Base-by-base conservation (phyloP, 441 rosid species). In the Gossypium schwendimanii region DNA sequence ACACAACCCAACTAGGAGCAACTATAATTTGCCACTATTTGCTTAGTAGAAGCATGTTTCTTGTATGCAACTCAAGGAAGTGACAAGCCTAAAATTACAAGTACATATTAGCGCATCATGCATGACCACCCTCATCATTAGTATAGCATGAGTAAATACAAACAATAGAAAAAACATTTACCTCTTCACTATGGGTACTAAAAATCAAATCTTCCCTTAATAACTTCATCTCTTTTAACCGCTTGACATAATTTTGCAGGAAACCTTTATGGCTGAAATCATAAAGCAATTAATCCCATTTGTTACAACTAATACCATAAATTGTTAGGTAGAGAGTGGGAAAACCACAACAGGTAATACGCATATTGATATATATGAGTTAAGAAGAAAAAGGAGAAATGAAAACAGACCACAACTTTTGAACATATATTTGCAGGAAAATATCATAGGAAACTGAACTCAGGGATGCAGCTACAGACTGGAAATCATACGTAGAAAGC, bases 181-280 rank as follows among this genome's bases (percentile, higher is more conserved):
- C 99, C 97, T 92, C 85, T 79, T 94, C 96, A 68, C 98, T 94
- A 63, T 89, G 97, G 73, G 85, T 82, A 69, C 89, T 91, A 83
- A 87, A 94, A 76, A 92, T 28, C 78, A 94, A 85, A 80, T 94
- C 97, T 78, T 94, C 99, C 78, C 97, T 84, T 20, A 91, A 77
- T 78, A 91, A 91, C 75, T 83, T 81, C 73, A 82, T 85, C 58
- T 89, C 94, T 87, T 91, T 94, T 67, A 92, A 83, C 58, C 62
- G 85, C 87, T 87, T 87, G 57, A 94, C 87, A 57, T 75, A 91
- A 77, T 84, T 91, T 68, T 85, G 71, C 63, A 94, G 81, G 77
- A 94, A 94, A 4, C 99, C 97, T 81, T 72, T 92, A 74, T 94
- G 98, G 78, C 98, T 94, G 83, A 72, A 77, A 47, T 49, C 53